phyloP scores from a whole-genome alignment of 169 alveolate species.

The Eimeria acervulina region DNA sequence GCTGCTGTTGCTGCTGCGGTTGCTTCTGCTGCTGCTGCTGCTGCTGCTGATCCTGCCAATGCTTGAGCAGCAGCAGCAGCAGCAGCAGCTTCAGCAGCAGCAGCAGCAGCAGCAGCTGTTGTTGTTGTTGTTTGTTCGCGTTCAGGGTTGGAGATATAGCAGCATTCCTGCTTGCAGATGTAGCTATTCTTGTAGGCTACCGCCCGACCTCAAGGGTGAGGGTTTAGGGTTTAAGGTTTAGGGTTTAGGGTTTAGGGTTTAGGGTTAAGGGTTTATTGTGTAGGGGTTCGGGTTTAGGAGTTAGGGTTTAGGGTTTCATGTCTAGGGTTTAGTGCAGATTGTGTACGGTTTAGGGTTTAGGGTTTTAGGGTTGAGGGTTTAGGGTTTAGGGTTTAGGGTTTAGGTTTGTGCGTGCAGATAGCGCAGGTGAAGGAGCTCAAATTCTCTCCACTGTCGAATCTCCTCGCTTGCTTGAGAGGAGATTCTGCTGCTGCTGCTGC shows the following conservation, averaged over 20 bases:
- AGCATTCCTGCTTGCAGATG: conserved; percentile 21
- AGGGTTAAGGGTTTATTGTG: background rate
- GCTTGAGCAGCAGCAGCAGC: background rate
- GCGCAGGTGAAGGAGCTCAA: background rate
- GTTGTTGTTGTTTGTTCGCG: background rate
- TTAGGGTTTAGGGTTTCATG: background rate
- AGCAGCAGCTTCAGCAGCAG: background rate
- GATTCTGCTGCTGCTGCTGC: background rate
- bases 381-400: background rate
- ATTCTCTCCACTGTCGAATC: background rate
- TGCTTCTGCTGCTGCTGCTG: conserved; percentile 18
- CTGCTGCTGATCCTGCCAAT: conserved; percentile 13
- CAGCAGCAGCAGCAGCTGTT: background rate
- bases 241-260: conserved; percentile 21
- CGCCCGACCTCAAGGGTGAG: background rate
- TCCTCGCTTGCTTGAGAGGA: background rate
- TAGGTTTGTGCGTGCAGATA: background rate
- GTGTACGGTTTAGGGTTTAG: background rate
- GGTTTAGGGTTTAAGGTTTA: background rate
- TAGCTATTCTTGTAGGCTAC: background rate
- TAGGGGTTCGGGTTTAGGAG: background rate
- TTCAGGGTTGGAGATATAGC: conserved; percentile 25
- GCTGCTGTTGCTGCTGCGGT: background rate
- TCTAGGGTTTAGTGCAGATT: background rate
- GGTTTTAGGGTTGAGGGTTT: background rate